Percentiles rank a stretch among this genome's conserved stretches.
Conservation (phyloP, 257 asterid genomes). For the Penstemon newberryi region DNA sequence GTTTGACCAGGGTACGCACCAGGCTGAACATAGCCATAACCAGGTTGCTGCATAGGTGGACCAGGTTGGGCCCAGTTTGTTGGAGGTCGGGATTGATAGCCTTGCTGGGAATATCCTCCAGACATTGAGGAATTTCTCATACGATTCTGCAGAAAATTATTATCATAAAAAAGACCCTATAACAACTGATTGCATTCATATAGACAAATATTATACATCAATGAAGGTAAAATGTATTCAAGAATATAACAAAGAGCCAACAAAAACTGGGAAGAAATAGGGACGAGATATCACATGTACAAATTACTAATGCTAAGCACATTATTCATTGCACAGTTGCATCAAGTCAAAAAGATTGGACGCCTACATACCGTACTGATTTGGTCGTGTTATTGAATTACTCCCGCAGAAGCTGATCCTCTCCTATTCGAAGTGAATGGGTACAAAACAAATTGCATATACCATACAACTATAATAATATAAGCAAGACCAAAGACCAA, state of each 20-base stretch:
- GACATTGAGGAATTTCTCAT: slow-evolving; percentile 64
- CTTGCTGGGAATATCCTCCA: slow-evolving; percentile 84
- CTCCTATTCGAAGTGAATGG: slow-evolving; percentile 63
- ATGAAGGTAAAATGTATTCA: not conserved
- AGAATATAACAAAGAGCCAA: slow-evolving; percentile 22
- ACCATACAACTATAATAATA: slow-evolving; percentile 34
- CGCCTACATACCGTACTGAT: slow-evolving; percentile 80
- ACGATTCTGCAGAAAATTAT: slow-evolving; percentile 77
- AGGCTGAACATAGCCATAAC: slow-evolving; percentile 79
- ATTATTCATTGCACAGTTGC: slow-evolving; percentile 34
- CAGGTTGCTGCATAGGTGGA: slow-evolving; percentile 72
- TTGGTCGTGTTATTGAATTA: slow-evolving; percentile 52
- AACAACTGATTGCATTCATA: slow-evolving; percentile 17
- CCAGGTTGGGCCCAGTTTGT: slow-evolving; percentile 74
- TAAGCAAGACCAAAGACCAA: slow-evolving; percentile 17
- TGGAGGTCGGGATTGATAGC: slow-evolving; percentile 83
- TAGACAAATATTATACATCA: slow-evolving; percentile 14
- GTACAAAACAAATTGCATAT: slow-evolving; percentile 52
- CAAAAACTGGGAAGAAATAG: slow-evolving; percentile 12
- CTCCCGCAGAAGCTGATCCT: slow-evolving; percentile 79
- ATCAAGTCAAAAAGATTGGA: slow-evolving; percentile 39
- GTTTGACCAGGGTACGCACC: slow-evolving; percentile 68
- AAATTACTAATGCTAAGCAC: slow-evolving; percentile 19
- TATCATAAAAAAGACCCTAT: slow-evolving; percentile 48
- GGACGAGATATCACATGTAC: slow-evolving; percentile 6